Evolutionary conservation across 2,329 filamentous ascomycete species (phyloP).

Genomic region (Lasiodiplodia theobromae): DNA sequence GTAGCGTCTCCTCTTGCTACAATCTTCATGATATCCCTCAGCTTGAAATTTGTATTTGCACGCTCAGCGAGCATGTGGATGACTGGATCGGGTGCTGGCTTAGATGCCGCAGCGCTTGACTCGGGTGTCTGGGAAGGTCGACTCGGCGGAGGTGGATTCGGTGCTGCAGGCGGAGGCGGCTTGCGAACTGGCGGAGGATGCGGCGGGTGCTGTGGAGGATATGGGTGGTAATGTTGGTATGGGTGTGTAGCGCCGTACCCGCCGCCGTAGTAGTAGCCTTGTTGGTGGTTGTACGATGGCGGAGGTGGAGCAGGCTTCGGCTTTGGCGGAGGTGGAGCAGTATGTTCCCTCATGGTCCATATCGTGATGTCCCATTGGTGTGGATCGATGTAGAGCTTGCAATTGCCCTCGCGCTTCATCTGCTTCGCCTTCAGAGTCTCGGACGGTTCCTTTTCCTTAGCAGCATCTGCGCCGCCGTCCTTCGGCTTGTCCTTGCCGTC

Average conservation of each 20-base stretch:
- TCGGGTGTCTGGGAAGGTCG: slow-evolving; percentile 22
- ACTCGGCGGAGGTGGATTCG: slow-evolving; percentile 23
- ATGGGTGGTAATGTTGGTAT: slow-evolving; percentile 33
- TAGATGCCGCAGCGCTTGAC: slow-evolving; percentile 34
- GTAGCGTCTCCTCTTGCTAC: slow-evolving; percentile 78
- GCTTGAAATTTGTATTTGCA: slow-evolving; percentile 73
- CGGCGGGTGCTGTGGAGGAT: slow-evolving; percentile 36
- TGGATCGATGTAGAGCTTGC: slow-evolving; percentile 79
- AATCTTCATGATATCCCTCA: slow-evolving; percentile 82
- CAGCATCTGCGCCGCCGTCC: slow-evolving; percentile 57
- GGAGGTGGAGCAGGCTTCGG: slow-evolving; percentile 36
- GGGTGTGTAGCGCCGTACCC: slow-evolving; percentile 22
- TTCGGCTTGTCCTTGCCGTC: slow-evolving; percentile 19
- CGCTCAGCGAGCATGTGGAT: slow-evolving; percentile 80
- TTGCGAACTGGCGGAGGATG: slow-evolving; percentile 30
- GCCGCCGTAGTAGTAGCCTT: slow-evolving; percentile 19
- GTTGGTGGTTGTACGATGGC: slow-evolving; percentile 35
- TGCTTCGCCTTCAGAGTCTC: slow-evolving; percentile 56
- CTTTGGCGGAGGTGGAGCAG: slow-evolving; percentile 51
- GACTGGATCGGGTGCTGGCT: slow-evolving; percentile 71
- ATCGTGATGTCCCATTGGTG: slow-evolving; percentile 80
- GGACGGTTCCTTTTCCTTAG: slow-evolving; percentile 64
- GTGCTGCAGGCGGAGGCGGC: slow-evolving; percentile 34
- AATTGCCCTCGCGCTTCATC: slow-evolving; percentile 50
- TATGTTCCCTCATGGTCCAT: slow-evolving; percentile 73